Evolutionary conservation across 2,329 filamentous ascomycete species (phyloP).

Genomic region (Alternaria viburni): DNA sequence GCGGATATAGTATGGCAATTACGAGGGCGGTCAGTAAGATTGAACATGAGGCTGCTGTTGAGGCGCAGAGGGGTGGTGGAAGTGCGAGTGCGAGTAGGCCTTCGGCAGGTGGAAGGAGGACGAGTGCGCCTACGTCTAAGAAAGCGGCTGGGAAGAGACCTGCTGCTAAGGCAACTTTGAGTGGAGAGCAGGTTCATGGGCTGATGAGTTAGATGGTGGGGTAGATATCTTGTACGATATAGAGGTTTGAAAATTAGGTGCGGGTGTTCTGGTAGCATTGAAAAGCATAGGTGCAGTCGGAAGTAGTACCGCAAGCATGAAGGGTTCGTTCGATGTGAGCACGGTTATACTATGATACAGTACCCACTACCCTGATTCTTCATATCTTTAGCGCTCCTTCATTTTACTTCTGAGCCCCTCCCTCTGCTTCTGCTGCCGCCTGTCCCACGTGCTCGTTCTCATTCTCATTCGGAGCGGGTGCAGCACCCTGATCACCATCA

Average conservation of each 20-base stretch:
- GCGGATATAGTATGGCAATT: slow-evolving; percentile 47
- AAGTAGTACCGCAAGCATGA: background rate
- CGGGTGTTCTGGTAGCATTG: background rate
- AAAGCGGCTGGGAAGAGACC: slow-evolving; percentile 21
- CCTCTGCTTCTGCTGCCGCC: background rate
- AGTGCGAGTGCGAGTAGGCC: background rate
- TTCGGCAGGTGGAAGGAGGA: slow-evolving; percentile 1
- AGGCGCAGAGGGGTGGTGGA: slow-evolving; percentile 25
- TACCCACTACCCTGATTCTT: background rate
- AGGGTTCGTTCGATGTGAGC: background rate
- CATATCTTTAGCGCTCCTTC: background rate
- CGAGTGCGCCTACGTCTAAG: slow-evolving; percentile 7
- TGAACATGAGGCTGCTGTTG: slow-evolving; percentile 45
- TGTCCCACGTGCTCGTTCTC: background rate
- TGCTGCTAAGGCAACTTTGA: slow-evolving; percentile 26
- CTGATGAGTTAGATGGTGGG: slow-evolving; percentile 25
- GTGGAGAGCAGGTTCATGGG: slow-evolving; percentile 34
- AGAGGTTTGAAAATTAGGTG: background rate
- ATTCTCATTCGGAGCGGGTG: background rate
- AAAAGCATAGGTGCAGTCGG: background rate
- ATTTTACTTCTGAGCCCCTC: background rate
- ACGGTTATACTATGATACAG: background rate
- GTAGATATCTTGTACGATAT: background rate
- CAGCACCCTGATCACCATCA: background rate
- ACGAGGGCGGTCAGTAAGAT: slow-evolving; percentile 45